A percentile compares a stretch with the other conserved stretches of the same genome.
phyloP scores from a whole-genome alignment of 345 rosid genomes.

The Lepidium africanum region DNA sequence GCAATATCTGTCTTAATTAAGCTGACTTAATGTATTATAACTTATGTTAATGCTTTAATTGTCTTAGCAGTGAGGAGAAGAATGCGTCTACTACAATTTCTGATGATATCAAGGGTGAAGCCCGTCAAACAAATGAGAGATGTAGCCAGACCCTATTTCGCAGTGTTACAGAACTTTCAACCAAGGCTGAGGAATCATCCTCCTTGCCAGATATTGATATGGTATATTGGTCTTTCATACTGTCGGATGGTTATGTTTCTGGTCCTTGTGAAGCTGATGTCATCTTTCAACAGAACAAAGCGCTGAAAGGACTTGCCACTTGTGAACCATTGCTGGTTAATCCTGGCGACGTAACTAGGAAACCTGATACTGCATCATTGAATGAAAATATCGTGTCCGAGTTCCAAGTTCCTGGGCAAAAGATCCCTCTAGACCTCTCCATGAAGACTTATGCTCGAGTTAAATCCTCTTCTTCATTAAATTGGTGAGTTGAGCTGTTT shows the following conservation, averaged over 20 bases:
- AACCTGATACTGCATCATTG: conserved; percentile 30
- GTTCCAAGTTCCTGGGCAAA: conserved; percentile 44
- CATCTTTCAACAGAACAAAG: conserved; percentile 55
- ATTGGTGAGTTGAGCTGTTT: conserved; percentile 46
- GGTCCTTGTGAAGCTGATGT: neutral
- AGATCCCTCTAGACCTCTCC: conserved; percentile 79
- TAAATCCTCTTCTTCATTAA: conserved; percentile 52
- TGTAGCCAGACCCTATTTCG: conserved; percentile 65
- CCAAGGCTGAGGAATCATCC: conserved; percentile 45
- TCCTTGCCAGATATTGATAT: conserved; percentile 52
- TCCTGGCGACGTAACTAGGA: conserved; percentile 33
- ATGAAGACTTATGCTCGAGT: conserved; percentile 67
- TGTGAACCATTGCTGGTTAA: conserved; percentile 32
- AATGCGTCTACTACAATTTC: conserved; percentile 38
- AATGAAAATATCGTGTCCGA: conserved; percentile 44
- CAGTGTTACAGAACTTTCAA: conserved; percentile 74
- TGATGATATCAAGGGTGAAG: conserved; percentile 27
- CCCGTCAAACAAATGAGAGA: conserved; percentile 39
- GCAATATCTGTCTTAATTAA: neutral
- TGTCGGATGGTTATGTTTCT: neutral
- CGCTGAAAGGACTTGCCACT: conserved; percentile 74
- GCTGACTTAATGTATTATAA: neutral
- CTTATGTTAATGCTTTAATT: conserved; percentile 7
- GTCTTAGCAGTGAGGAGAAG: conserved; percentile 36
- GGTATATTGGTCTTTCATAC: conserved; percentile 41